These are phyloP conservation scores for Misopates orontium DNA, from an alignment of 257 asterid genomes.

Conservation along the genomic window DNA sequence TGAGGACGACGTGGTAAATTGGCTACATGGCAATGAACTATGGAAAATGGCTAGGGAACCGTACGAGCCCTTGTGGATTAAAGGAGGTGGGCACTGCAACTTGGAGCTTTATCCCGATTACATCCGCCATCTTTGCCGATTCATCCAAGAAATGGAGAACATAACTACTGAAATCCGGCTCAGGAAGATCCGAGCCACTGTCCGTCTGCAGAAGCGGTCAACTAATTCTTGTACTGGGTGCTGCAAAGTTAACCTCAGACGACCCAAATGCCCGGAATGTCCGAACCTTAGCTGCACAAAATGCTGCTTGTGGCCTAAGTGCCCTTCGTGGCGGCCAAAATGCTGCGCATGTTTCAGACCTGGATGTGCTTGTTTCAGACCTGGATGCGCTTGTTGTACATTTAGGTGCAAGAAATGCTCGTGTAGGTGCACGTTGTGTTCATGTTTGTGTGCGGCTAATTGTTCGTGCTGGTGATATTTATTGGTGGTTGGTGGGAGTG, in stretches of 20 bases:
- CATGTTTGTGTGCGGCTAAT: slow-evolving; percentile 50
- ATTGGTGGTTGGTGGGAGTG: slow-evolving; percentile 34
- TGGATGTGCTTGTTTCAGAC: slow-evolving; percentile 34
- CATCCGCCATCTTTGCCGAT: slow-evolving; percentile 78
- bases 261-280: slow-evolving; percentile 52
- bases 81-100: slow-evolving; percentile 99
- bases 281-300: slow-evolving; percentile 30
- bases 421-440: slow-evolving; percentile 51
- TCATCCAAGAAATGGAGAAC: slow-evolving; percentile 87
- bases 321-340: slow-evolving; percentile 34
- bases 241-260: slow-evolving; percentile 47
- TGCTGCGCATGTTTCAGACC: slow-evolving; percentile 37
- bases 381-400: slow-evolving; percentile 38
- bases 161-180: slow-evolving; percentile 69
- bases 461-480: slow-evolving; percentile 63
- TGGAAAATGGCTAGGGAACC: slow-evolving; percentile 93
- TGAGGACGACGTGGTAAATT: slow-evolving; percentile 90
- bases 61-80: slow-evolving; percentile 94
- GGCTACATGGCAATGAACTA: slow-evolving; percentile 81
- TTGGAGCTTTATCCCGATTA: slow-evolving; percentile 96
- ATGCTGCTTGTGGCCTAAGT: slow-evolving; percentile 47
- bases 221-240: slow-evolving; percentile 38
- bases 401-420: slow-evolving; percentile 52
- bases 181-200: slow-evolving; percentile 56
- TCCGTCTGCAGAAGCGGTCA: slow-evolving; percentile 40